phyloP scores from a whole-genome alignment of 306 rosid species.

The Carpinus fangiana region DNA sequence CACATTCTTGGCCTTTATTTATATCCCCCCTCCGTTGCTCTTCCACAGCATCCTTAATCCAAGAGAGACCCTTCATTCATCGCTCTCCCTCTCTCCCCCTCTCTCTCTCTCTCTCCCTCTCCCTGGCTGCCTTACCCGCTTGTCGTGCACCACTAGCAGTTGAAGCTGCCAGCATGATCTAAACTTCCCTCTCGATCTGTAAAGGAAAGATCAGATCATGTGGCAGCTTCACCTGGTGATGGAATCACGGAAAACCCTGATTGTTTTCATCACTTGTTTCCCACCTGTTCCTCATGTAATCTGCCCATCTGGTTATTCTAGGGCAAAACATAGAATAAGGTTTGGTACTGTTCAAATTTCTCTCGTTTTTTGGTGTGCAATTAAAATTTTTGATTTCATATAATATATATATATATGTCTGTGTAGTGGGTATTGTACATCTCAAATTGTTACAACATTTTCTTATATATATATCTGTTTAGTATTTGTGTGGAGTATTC shows the following conservation, averaged over 20 bases:
- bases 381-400: background rate
- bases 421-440: background rate
- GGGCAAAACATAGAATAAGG: background rate
- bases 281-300: background rate
- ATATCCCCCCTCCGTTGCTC: constrained; percentile 34
- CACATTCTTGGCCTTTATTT: constrained; percentile 43
- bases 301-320: background rate
- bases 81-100: background rate
- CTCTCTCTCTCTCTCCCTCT: background rate
- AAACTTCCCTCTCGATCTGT: constrained; percentile 47
- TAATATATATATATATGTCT: background rate
- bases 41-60: constrained; percentile 4
- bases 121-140: background rate
- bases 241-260: constrained; percentile 46
- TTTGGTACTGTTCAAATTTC: background rate
- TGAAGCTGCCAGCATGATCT: constrained; percentile 94
- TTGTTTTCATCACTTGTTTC: background rate
- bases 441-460: background rate
- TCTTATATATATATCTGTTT: too few relatives aligned
- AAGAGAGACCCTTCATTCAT: background rate
- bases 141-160: constrained; percentile 59
- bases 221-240: constrained; percentile 76
- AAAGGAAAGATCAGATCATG: constrained; percentile 74
- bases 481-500: too few relatives aligned
- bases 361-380: background rate